Percentiles rank a stretch among this genome's conserved stretches.
Conservation (phyloP, 2,329 filamentous ascomycete species). For the Colletotrichum incanum region DNA sequence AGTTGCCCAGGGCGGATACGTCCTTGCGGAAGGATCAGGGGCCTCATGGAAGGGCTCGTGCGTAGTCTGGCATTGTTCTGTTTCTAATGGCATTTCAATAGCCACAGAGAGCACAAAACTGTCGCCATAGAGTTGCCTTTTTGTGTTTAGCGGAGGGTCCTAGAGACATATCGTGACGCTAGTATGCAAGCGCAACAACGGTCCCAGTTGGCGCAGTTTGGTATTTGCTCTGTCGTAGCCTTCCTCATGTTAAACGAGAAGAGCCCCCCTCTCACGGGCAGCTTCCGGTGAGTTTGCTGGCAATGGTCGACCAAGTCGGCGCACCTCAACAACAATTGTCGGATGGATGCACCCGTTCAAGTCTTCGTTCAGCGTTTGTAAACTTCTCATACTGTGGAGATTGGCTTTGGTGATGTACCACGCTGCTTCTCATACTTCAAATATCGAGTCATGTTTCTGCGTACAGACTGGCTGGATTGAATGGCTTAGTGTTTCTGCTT, state of each 20-base stretch:
- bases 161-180: neutral
- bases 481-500: neutral
- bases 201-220: neutral
- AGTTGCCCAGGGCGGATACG: neutral
- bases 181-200: neutral
- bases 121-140: neutral
- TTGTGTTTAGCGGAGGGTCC: neutral
- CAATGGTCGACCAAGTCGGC: neutral
- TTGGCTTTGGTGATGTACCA: neutral
- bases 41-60: neutral
- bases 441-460: neutral
- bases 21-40: neutral
- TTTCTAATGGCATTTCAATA: too few relatives aligned
- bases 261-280: too few relatives aligned
- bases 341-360: neutral
- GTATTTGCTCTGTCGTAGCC: neutral
- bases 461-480: neutral
- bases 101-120: too few relatives aligned
- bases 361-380: neutral
- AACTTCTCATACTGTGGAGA: neutral
- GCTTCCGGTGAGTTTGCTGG: neutral
- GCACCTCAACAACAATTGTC: neutral
- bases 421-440: neutral
- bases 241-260: neutral
- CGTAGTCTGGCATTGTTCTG: neutral